A percentile compares a stretch with the other conserved stretches of the same genome.
phyloP scores from a whole-genome alignment of 2,329 filamentous ascomycete species.

The Podosphaera leucotricha region DNA sequence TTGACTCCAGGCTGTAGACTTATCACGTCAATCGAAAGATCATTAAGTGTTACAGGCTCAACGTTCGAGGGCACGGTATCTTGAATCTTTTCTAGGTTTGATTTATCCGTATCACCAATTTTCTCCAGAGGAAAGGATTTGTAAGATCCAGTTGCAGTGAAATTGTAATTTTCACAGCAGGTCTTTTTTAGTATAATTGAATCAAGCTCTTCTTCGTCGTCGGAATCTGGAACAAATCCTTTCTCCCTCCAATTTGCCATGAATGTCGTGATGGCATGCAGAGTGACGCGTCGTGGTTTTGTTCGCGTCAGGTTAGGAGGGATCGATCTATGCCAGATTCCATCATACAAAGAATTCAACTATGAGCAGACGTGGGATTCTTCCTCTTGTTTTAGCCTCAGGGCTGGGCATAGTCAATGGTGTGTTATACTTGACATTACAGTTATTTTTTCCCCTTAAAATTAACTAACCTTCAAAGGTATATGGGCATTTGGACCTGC shows the following conservation, averaged over 20 bases:
- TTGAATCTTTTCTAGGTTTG: background rate
- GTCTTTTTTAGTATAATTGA: background rate
- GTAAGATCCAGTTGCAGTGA: background rate
- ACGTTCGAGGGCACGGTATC: background rate
- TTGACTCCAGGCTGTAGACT: background rate
- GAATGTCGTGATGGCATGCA: background rate
- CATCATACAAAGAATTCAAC: background rate
- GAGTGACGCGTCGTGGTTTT: background rate
- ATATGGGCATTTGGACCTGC: conserved; percentile 14
- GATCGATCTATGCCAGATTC: background rate
- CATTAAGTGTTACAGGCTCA: background rate
- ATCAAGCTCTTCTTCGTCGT: conserved; percentile 15
- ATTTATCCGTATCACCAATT: background rate
- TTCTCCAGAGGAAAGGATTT: background rate
- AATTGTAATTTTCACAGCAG: background rate
- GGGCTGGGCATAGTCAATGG: conserved; percentile 14
- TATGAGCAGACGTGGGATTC: conserved; percentile 13
- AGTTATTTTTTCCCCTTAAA: too few relatives aligned
- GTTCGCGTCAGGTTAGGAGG: background rate
- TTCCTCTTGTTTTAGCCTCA: conserved; percentile 12
- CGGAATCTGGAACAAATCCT: conserved; percentile 17
- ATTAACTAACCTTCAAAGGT: conserved; percentile 4
- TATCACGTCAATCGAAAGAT: background rate
- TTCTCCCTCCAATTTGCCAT: conserved; percentile 17
- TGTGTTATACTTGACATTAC: conserved; percentile 4